Conservation (phyloP, 805 yeast species). For the Ascoidea tarda region DNA sequence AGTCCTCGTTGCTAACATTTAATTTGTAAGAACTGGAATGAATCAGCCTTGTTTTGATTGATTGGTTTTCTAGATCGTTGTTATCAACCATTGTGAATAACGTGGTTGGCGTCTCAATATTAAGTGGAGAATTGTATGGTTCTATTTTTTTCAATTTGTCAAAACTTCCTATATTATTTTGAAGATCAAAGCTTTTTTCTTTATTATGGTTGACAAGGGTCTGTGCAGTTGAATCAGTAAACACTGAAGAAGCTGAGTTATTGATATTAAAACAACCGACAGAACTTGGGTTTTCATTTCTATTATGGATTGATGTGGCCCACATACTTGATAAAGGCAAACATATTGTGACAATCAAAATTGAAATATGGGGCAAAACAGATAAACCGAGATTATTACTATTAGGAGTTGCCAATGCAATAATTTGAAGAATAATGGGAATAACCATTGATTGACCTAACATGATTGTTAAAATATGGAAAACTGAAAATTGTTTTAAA, state of each 20-base stretch:
- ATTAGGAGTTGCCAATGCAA: constrained; percentile 26
- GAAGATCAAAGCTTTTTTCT: not conserved
- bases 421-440: constrained; percentile 57
- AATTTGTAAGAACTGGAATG: no score
- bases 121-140: not conserved
- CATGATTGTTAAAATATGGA: constrained; percentile 74
- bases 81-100: not conserved
- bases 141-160: not conserved
- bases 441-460: constrained; percentile 66
- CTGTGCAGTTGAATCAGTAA: not conserved
- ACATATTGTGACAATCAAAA: constrained; percentile 52
- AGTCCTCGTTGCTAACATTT: no score
- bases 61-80: not conserved
- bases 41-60: not conserved
- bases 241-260: not conserved
- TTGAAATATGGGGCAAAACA: constrained; percentile 30
- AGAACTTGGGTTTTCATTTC: constrained; percentile 25
- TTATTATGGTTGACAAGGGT: not conserved
- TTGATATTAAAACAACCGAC: constrained; percentile 12
- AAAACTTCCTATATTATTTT: not conserved
- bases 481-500: constrained; percentile 64
- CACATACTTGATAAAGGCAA: constrained; percentile 79
- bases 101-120: not conserved
- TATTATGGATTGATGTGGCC: constrained; percentile 60
- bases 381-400: constrained; percentile 20